Evolutionary conservation across 2,329 filamentous ascomycete genomes (phyloP), one percentile per base, ranked within the genome.

Genomic region (Plectosphaerella plurivora): DNA sequence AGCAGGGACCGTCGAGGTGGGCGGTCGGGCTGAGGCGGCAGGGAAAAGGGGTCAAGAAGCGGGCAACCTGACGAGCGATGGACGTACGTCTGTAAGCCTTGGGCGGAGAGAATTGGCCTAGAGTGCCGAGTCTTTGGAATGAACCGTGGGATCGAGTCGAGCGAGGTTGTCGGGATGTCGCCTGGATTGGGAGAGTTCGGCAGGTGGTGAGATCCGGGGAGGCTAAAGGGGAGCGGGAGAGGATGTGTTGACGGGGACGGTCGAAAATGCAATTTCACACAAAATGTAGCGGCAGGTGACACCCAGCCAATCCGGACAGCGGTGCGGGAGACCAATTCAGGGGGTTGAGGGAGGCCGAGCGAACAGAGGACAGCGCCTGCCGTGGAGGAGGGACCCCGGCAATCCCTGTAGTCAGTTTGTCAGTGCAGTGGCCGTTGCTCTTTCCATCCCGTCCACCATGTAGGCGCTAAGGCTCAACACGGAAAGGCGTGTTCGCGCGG

Each of bases 261-360:
- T 55, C 52, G 61, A 61, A 66, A 66, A 64, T 65, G 66, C 61
- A 69, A 69, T 69, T 69, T 69, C 65, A 69, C 64, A 65, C 57
- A 61, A 69, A 66, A 65, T 67, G 64, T 66, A 68, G 61, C 65
- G 60, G 65, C 57, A 60, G 57, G 58, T 55, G 51, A 50, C 50
- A 36, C 42, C 51, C 54, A 56, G 54, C 58, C 59, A 61, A 61
- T 61, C 48, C 48, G 55, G 53, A 45, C 47, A 46, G 53, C 49
- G 46, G 28, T 42, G 51, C 28, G 50, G 45, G 54, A 52, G 54
- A 54, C 53, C 55, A 56, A 59, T 59, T 60, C 56, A 59, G 57
- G 57, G 59, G 59, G 51, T 39, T 18, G 7, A 48, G 16, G 45
- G 47, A 49, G 47, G 25, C 7, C 24, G 45, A 18, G 10, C 24